Evolutionary conservation across 2,329 filamentous ascomycete genomes (phyloP), one percentile per base, ranked within the genome.

Genomic region (Pseudocercospora vitis): DNA sequence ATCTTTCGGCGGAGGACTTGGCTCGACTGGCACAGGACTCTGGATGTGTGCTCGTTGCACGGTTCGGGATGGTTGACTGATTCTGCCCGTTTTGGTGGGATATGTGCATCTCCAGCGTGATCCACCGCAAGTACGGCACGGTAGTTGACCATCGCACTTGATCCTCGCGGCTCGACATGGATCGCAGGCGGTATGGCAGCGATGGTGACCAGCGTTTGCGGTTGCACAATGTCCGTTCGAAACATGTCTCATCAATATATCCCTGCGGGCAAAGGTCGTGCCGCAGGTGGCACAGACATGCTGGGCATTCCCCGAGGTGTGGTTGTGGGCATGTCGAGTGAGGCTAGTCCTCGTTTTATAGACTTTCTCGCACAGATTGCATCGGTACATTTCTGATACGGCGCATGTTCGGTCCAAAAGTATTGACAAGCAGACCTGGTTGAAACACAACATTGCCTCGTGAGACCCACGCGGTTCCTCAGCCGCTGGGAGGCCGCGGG

Each of bases 181-280:
- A 16, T 57, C 57, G 32, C 57, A 60, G 19, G 57, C 57, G 8
- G 57, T 60, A 42, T 60, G 57, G 19, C 46, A 50, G 16, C 57
- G 52, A 29, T 54, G 52, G n/a, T 46, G 50, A 12, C 31, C 35
- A 14, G 49, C 21, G 28, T 24, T 47, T 12, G 48, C 21, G 14
- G 48, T 37, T 23, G 52, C 28, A 33, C 51, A 56, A 40, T 57
- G 57, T 12, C 50, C 50, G 14, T 57, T 57, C 18, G 33, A 52
- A 19, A 57, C 48, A 14, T 55, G 57, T 18, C 55, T 55, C 24
- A 55, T 55, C 6, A 60, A 26, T 18, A 60, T 57, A 16, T 60
- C 55, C 14, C 57, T 49, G 8, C 57, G 45, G 12, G 55, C 52
- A 32, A 60, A 57, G 21, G 53, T 42, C n/a, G 53, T 50, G 28